phyloP scores from a whole-genome alignment of 2,329 filamentous ascomycete genomes.

The Diaporthe helianthi region DNA sequence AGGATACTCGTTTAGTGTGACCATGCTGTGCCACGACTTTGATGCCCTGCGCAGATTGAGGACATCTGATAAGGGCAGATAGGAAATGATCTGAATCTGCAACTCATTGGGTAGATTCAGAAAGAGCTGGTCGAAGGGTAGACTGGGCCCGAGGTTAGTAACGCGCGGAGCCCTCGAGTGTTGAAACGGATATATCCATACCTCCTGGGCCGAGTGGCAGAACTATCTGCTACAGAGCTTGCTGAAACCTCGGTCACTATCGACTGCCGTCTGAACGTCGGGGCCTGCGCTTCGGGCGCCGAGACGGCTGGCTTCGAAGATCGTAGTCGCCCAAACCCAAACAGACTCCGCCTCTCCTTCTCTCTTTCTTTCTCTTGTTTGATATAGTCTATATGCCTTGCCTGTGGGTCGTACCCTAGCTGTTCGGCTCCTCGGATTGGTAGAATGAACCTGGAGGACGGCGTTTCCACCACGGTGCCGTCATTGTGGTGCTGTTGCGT shows the following conservation, averaged over 20 bases:
- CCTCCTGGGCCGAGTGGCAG: constrained; percentile 43
- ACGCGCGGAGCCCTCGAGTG: neutral
- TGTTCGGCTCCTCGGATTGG: constrained; percentile 39
- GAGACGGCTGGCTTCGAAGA: constrained; percentile 24
- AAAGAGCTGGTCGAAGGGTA: constrained; percentile 65
- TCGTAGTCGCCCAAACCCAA: constrained; percentile 33
- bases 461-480: constrained; percentile 39
- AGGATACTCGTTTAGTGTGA: constrained; percentile 65
- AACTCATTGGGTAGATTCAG: constrained; percentile 65
- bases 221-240: constrained; percentile 35
- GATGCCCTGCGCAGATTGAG: constrained; percentile 66
- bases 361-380: constrained; percentile 38
- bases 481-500: constrained; percentile 43
- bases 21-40: constrained; percentile 64
- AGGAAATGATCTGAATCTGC: constrained; percentile 67
- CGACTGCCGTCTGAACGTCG: constrained; percentile 30
- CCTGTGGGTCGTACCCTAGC: constrained; percentile 34
- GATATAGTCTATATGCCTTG: constrained; percentile 39
- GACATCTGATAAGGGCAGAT: constrained; percentile 65
- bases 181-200: constrained; percentile 39
- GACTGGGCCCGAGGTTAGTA: constrained; percentile 37
- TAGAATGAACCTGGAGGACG: constrained; percentile 42
- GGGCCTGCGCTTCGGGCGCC: constrained; percentile 20
- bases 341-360: constrained; percentile 30
- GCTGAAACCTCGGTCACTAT: constrained; percentile 21